A percentile compares a stretch with the other conserved stretches of the same genome.
phyloP scores from a whole-genome alignment of 176 grass and related monocot genomes.

The maize (Zea mays) region Zm-B73-REFERENCE-NAM-5.0 NC_050099.1:19115001-19115500 shows the following conservation, averaged over 20 bases:
- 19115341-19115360: slow-evolving; percentile 51
- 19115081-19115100: too few relatives aligned
- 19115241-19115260: slow-evolving; percentile 6
- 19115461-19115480: background rate
- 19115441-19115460: background rate
- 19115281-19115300: background rate
- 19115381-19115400: slow-evolving; percentile 31
- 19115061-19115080: too few relatives aligned
- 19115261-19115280: background rate
- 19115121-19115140: background rate
- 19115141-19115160: background rate
- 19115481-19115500: background rate
- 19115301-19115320: slow-evolving; percentile 22
- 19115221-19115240: background rate
- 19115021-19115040: too few relatives aligned
- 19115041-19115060: too few relatives aligned
- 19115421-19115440: background rate
- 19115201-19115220: background rate
- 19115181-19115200: slow-evolving; percentile 8
- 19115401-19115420: background rate
- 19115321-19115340: slow-evolving; percentile 79
- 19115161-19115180: background rate
- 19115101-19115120: background rate
- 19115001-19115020: too few relatives aligned
- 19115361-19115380: slow-evolving; percentile 63